Percentiles rank a stretch among this genome's conserved stretches.
Evolutionary conservation across 1,284 basidiomycete species (phyloP).

Genomic region (Puccinia horiana): DNA sequence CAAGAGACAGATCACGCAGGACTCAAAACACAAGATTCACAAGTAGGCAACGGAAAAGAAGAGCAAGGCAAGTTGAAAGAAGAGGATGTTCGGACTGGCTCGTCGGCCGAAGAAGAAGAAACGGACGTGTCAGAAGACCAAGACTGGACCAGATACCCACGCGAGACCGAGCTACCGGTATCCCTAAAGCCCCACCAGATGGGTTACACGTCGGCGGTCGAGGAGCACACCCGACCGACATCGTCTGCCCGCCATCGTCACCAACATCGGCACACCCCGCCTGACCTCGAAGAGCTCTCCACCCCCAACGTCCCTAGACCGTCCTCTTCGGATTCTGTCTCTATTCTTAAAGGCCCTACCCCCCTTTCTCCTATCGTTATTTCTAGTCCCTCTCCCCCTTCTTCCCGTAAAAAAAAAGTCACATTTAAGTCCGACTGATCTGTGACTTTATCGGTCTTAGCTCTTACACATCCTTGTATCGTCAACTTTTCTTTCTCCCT

Average conservation of each 20-base stretch:
- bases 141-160: not conserved
- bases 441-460: too few species aligned
- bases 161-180: not conserved
- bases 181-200: not conserved
- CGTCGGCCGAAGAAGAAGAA: not conserved
- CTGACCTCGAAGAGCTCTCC: too few species aligned
- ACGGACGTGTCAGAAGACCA: not conserved
- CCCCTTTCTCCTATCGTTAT: too few species aligned
- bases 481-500: too few species aligned
- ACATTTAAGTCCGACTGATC: too few species aligned
- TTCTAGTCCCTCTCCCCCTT: too few species aligned
- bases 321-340: not conserved
- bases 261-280: too few species aligned
- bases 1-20: not conserved
- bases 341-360: too few species aligned
- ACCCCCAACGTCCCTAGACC: not conserved
- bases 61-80: not conserved
- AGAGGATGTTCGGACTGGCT: not conserved
- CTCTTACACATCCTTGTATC: too few species aligned
- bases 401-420: too few species aligned
- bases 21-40: not conserved
- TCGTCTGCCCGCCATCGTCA: not conserved
- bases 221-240: not conserved
- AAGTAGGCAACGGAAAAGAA: not conserved
- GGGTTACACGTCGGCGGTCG: not conserved